Percentiles rank a stretch among this genome's conserved stretches.
Conservation (phyloP, 2,329 filamentous ascomycete species). For the Trichocomaceae sp. region DNA sequence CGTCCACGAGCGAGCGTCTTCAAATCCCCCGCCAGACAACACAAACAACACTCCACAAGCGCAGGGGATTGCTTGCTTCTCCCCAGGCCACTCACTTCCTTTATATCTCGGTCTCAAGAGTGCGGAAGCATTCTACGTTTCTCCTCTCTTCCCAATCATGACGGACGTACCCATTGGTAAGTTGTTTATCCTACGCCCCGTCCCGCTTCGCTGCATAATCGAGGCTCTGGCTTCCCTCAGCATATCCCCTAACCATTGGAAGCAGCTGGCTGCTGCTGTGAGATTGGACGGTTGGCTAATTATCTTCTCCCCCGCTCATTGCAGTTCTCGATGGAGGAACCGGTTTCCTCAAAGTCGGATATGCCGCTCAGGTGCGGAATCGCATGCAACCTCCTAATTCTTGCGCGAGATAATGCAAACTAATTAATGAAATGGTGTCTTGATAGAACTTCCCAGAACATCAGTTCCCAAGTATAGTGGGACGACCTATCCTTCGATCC, state of each 20-base stretch:
- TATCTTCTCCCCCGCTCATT: constrained; percentile 23
- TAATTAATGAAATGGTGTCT: not conserved
- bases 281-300: constrained; percentile 10
- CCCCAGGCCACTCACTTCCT: not conserved
- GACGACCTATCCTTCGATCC: constrained; percentile 91
- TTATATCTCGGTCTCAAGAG: not conserved
- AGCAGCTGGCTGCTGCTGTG: not conserved
- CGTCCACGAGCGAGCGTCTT: constrained; percentile 1
- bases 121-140: not conserved
- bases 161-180: constrained; percentile 47
- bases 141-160: constrained; percentile 28
- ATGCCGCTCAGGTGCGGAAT: constrained; percentile 70
- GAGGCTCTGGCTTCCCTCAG: constrained; percentile 12
- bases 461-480: constrained; percentile 97
- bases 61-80: not conserved
- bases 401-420: not conserved
- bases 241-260: constrained; percentile 17
- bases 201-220: not conserved
- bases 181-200: constrained; percentile 9
- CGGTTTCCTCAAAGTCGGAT: constrained; percentile 98
- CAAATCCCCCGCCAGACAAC: constrained; percentile 7
- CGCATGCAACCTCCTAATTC: not conserved
- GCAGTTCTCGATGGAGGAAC: constrained; percentile 98
- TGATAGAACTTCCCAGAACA: constrained; percentile 95
- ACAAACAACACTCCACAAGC: not conserved